Base-by-base conservation (phyloP, 116 monocot genomes). In the Cymodocea nodosa region DNA sequence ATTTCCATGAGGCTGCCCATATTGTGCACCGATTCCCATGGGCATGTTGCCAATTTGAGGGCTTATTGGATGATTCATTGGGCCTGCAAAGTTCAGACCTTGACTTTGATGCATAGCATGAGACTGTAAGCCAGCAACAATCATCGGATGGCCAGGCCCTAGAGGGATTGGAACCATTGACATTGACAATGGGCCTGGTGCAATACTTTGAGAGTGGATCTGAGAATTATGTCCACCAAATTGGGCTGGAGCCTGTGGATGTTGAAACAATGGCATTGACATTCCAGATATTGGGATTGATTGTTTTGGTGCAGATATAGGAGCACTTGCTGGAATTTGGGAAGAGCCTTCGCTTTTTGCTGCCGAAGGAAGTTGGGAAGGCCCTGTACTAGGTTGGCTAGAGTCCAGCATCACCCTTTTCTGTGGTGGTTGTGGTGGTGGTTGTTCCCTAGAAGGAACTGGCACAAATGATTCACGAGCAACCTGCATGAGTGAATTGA, bases 91-190 rank as follows among this genome's bases (percentile, higher is more conserved):
- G 2, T 75, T 72, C 30, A 95, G 40, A 61, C 73, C 68, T 52
- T 80, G 87, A 34, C 84, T 82, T 51, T 87, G 94, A 75, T 84
- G 87, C 71, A 87, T 17, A 3, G 74, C 53, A 73, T 87, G 94
- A 62, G 84, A 64, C 16, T 83, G 90, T 19, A 87, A 12, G 63
- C 68, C 69, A 65, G 74, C 70, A 17, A 85, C 56, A 68, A 68
- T 85, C 74, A 90, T 70, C 36, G 70, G 83, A 56, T 82, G 63
- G 39, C 63, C 50, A 68, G 73, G 77, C 44, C 80, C 84, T 23
- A 86, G 51, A 30, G 86, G 66, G 49, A 89, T 51, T 59, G 68
- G 68, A 17, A 68, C 52, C 76, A 84, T 73, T 17, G 79, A 49
- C 70, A 84, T 86, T 70, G 78, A 86, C n/a, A 90, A 40, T 2